These are phyloP conservation scores for Trichoderma koningiopsis DNA, from an alignment of 2,329 filamentous ascomycete genomes.

Conservation along the genomic window DNA sequence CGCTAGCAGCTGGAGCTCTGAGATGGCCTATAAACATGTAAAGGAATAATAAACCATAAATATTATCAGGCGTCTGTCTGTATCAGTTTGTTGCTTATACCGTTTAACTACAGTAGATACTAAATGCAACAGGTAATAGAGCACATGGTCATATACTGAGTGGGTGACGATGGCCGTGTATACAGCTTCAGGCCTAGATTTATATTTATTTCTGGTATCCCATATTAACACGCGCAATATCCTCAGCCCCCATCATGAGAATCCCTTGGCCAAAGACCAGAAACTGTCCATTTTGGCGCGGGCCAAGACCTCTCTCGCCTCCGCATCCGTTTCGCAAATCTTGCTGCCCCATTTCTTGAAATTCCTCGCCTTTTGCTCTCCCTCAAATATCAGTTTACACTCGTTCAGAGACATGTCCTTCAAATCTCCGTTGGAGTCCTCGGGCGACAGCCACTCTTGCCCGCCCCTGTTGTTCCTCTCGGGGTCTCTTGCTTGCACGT, in stretches of 20 bases:
- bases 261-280: constrained; percentile 83
- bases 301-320: constrained; percentile 78
- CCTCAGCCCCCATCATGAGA: constrained; percentile 26
- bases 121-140: neutral
- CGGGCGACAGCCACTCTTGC: constrained; percentile 75
- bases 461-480: constrained; percentile 64
- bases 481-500: constrained; percentile 66
- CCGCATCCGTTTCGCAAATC: constrained; percentile 89
- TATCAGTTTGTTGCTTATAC: neutral
- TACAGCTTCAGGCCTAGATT: neutral
- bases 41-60: neutral
- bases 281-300: constrained; percentile 92
- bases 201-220: neutral
- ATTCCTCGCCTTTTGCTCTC: constrained; percentile 74
- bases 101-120: neutral
- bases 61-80: neutral
- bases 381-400: constrained; percentile 86
- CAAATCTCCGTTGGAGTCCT: constrained; percentile 75
- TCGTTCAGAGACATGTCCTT: constrained; percentile 83
- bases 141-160: neutral
- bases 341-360: constrained; percentile 89
- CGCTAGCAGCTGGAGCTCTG: neutral
- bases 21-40: neutral
- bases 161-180: neutral
- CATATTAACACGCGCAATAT: neutral